A percentile compares a stretch with the other conserved stretches of the same genome.
Evolutionary conservation across 805 yeast species (phyloP).

Genomic region (Yamadazyma kitorensis): DNA sequence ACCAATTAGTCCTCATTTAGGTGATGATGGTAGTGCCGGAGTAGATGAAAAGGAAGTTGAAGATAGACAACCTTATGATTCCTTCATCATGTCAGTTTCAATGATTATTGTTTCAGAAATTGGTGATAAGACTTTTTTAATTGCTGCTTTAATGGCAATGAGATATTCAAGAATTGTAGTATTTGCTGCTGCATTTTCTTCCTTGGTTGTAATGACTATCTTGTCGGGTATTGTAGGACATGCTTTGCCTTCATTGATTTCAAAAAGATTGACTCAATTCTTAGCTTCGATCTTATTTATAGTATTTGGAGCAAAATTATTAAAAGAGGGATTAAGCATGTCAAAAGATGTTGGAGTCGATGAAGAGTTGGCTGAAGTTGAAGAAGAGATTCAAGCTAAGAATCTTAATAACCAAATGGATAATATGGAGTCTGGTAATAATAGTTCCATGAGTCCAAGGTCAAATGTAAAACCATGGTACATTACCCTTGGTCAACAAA

Average conservation of each 20-base stretch:
- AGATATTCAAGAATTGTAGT: conserved; percentile 79
- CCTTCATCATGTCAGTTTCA: conserved; percentile 76
- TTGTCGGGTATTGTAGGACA: conserved; percentile 91
- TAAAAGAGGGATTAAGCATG: conserved; percentile 82
- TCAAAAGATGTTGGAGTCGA: conserved; percentile 81
- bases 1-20: conserved; percentile 19
- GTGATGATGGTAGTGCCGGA: conserved; percentile 1
- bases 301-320: conserved; percentile 74
- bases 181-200: conserved; percentile 82
- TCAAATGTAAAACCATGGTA: conserved; percentile 24
- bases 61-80: conserved; percentile 29
- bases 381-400: conserved; percentile 77
- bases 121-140: conserved; percentile 95
- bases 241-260: conserved; percentile 78
- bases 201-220: conserved; percentile 87
- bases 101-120: conserved; percentile 96
- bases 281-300: conserved; percentile 79
- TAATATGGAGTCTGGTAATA: conserved; percentile 59
- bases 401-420: conserved; percentile 52
- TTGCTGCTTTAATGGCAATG: conserved; percentile 99
- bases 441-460: conserved; percentile 7
- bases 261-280: conserved; percentile 75
- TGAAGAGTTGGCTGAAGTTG: conserved; percentile 95
- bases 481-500: conserved; percentile 30
- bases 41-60: conserved; percentile 12